Percentiles rank a stretch among this genome's conserved stretches.
phyloP scores from a whole-genome alignment of 163 green algal genomes.

The Scenedesmus sp. region DNA sequence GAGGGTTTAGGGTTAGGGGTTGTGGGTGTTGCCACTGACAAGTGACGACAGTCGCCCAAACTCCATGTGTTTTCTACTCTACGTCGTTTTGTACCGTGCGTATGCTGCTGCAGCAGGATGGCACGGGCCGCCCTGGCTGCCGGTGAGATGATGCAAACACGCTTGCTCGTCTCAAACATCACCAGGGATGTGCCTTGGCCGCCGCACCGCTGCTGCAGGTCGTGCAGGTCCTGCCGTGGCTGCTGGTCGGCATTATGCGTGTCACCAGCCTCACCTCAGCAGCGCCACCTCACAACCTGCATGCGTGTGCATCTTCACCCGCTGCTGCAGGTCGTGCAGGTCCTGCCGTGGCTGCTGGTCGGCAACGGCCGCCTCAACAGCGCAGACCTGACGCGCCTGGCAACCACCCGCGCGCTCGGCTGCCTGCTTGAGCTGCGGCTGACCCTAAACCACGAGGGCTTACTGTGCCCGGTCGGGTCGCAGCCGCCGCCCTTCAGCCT shows the following conservation, averaged over 20 bases:
- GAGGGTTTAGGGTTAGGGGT: no score
- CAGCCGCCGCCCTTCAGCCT: slow-evolving; percentile 32
- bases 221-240: slow-evolving; percentile 63
- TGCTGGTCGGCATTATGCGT: slow-evolving; percentile 60
- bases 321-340: slow-evolving; percentile 50
- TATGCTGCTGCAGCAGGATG: no score
- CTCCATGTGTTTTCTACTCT: no score
- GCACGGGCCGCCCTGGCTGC: no score
- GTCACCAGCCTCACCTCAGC: no score
- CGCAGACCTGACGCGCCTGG: slow-evolving; percentile 59
- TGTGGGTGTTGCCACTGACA: not conserved
- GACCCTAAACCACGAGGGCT: not conserved
- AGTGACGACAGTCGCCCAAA: no score
- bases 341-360: slow-evolving; percentile 73
- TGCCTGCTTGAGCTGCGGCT: slow-evolving; percentile 65
- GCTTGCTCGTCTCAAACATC: no score
- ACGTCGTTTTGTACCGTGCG: no score
- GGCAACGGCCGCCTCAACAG: slow-evolving; percentile 52
- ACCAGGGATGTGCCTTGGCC: no score
- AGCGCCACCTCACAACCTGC: not conserved
- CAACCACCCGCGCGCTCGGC: slow-evolving; percentile 56
- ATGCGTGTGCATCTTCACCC: no score
- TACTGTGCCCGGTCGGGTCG: not conserved
- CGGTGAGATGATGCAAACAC: no score
- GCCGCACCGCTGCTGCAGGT: no score